Evolutionary conservation across 148 eudicot genomes (phyloP).

Genomic region (Simmondsia chinensis): DNA sequence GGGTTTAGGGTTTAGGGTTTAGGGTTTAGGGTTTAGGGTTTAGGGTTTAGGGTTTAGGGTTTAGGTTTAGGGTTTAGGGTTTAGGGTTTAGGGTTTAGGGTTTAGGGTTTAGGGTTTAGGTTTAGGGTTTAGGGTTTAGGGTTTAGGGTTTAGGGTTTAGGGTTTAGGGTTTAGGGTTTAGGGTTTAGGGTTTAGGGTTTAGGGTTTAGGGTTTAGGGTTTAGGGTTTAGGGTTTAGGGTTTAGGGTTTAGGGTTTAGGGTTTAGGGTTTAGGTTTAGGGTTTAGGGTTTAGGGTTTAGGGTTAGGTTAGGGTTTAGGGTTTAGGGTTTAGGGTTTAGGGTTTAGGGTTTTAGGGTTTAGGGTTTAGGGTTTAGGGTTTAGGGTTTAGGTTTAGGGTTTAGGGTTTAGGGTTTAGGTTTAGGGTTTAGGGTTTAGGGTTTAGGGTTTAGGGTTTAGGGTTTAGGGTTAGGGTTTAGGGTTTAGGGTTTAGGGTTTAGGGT

Average conservation of each 20-base stretch:
- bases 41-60: conserved; percentile 16
- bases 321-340: conserved; percentile 10
- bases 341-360: conserved; percentile 1
- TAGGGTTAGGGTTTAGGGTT: conserved; percentile 1
- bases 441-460: conserved; percentile 15
- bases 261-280: conserved; percentile 11
- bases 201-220: conserved; percentile 6
- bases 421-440: conserved; percentile 26
- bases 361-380: background rate
- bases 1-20: conserved; percentile 6
- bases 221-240: conserved; percentile 1
- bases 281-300: conserved; percentile 7
- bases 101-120: conserved; percentile 8
- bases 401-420: conserved; percentile 19
- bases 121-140: conserved; percentile 10
- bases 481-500: conserved; percentile 15
- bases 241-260: conserved; percentile 3
- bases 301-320: conserved; percentile 9
- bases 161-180: conserved; percentile 6
- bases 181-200: conserved; percentile 11
- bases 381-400: conserved; percentile 14
- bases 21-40: conserved; percentile 14
- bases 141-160: conserved; percentile 8
- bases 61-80: conserved; percentile 15
- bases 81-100: conserved; percentile 13